phyloP scores from a whole-genome alignment of 2,329 filamentous ascomycete species.

The Cladophialophora psammophila region DNA sequence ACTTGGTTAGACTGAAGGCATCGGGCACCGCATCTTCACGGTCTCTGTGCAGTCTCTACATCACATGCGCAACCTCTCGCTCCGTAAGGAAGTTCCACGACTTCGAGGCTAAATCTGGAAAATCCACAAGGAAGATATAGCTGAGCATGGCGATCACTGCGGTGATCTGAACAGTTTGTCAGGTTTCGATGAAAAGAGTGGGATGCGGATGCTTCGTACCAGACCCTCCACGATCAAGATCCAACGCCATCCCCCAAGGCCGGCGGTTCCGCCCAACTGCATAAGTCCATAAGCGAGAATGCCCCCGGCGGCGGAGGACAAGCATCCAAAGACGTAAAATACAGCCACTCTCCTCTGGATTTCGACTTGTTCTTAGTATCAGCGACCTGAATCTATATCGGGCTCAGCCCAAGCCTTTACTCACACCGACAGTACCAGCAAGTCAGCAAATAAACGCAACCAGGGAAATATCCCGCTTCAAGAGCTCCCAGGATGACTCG shows the following conservation, averaged over 20 bases:
- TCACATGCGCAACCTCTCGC: slow-evolving; percentile 17
- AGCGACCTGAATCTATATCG: not conserved
- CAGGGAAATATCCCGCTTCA: slow-evolving; percentile 73
- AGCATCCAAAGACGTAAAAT: slow-evolving; percentile 59
- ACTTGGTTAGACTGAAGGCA: slow-evolving; percentile 56
- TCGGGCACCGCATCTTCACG: slow-evolving; percentile 60
- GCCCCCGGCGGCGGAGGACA: slow-evolving; percentile 35
- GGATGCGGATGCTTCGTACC: slow-evolving; percentile 23
- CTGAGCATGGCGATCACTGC: slow-evolving; percentile 39
- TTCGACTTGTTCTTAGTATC: slow-evolving; percentile 35
- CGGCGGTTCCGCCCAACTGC: too few species aligned
- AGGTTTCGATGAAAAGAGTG: not conserved
- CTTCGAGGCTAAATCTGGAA: too few species aligned
- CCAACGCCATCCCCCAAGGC: too few species aligned
- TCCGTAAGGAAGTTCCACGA: slow-evolving; percentile 43
- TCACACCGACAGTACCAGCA: slow-evolving; percentile 19
- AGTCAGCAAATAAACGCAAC: slow-evolving; percentile 68
- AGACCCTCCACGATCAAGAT: not conserved
- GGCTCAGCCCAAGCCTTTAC: not conserved
- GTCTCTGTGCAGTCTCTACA: slow-evolving; percentile 61
- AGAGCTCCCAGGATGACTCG: slow-evolving; percentile 65
- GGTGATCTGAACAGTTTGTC: slow-evolving; percentile 26
- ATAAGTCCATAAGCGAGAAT: too few species aligned
- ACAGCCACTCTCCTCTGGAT: slow-evolving; percentile 50
- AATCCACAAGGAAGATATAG: slow-evolving; percentile 48